phyloP scores from a whole-genome alignment of 2,329 filamentous ascomycete species.

The Stagonosporopsis vannaccii region DNA sequence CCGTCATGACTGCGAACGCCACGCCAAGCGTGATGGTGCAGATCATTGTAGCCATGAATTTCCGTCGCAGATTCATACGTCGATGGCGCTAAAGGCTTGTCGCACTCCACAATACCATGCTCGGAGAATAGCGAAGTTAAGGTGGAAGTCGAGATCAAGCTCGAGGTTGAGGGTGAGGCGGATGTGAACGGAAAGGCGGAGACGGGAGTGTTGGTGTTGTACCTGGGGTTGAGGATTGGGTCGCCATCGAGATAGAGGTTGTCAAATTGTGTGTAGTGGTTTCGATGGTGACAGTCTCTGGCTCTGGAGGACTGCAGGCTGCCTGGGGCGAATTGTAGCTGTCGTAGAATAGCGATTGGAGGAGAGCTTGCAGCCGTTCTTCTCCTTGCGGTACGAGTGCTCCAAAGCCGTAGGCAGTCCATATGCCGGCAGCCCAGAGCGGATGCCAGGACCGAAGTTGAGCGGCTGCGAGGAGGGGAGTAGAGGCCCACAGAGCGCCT shows the following conservation, averaged over 20 bases:
- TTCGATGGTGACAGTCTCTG: not conserved
- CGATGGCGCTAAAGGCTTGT: not conserved
- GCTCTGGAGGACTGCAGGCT: not conserved
- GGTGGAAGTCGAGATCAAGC: not conserved
- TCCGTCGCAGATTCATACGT: not conserved
- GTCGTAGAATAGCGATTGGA: not conserved
- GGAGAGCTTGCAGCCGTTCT: not conserved
- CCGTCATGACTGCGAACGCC: not conserved
- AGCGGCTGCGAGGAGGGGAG: slow-evolving; percentile 1
- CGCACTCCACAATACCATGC: not conserved
- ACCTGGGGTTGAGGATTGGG: not conserved
- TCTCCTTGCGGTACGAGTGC: not conserved
- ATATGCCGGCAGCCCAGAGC: slow-evolving; percentile 8
- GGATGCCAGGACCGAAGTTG: slow-evolving; percentile 6
- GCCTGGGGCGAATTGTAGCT: too few species aligned
- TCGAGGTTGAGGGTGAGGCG: not conserved
- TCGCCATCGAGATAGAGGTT: not conserved
- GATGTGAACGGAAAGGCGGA: too few species aligned
- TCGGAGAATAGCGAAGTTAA: not conserved
- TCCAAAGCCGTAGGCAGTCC: not conserved
- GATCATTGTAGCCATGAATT: too few species aligned
- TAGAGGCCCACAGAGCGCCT: not conserved
- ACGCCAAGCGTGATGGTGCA: too few species aligned
- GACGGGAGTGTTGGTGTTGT: not conserved
- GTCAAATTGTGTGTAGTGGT: not conserved